Evolutionary conservation across 352 stramenopile genomes (phyloP).

Genomic region (Blastocystis sp.): DNA sequence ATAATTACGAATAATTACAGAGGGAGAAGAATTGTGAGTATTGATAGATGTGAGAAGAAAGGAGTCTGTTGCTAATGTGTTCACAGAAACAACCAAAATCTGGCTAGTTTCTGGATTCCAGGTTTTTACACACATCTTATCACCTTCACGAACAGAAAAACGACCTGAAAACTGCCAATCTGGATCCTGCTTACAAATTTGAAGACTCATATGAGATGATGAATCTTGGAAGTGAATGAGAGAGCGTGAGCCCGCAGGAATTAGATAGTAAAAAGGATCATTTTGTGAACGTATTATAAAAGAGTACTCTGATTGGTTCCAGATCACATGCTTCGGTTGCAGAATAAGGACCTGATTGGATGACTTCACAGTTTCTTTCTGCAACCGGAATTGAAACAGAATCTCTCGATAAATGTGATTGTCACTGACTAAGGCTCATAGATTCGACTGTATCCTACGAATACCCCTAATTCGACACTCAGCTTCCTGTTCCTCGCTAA

Average conservation of each 20-base stretch:
- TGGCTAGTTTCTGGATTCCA: background rate
- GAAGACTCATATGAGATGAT: background rate
- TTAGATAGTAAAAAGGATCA: background rate
- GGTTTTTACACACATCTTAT: background rate
- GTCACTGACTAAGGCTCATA: background rate
- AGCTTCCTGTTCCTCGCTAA: background rate
- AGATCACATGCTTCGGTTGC: slow-evolving; percentile 31
- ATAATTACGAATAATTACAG: slow-evolving; percentile 19
- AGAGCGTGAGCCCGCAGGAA: background rate
- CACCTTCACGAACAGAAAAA: background rate
- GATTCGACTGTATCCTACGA: background rate
- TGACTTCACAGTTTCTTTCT: background rate
- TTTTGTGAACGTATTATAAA: background rate
- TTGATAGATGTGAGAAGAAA: background rate
- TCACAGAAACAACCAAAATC: background rate
- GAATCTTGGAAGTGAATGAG: slow-evolving; percentile 27
- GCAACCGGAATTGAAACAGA: background rate
- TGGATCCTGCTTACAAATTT: background rate
- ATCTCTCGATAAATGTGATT: background rate
- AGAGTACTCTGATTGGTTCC: slow-evolving; percentile 1
- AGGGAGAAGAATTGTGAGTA: background rate
- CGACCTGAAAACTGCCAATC: slow-evolving; percentile 41
- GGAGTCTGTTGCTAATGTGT: background rate
- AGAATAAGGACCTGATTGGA: background rate
- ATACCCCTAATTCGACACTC: background rate